phyloP scores from a whole-genome alignment of 306 rosid genomes.

The Begonia peltatifolia region DNA sequence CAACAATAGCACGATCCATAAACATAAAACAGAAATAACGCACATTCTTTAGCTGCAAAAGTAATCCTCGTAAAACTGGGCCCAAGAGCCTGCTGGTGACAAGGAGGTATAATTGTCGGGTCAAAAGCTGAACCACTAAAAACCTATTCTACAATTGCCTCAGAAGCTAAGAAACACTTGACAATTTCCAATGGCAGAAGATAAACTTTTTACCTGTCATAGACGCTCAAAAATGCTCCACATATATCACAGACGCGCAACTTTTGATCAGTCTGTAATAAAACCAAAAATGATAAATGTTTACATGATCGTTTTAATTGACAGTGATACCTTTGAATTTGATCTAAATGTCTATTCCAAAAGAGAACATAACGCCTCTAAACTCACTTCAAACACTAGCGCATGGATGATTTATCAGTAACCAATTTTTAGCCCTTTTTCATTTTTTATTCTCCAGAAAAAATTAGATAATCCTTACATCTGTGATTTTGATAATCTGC shows the following conservation, averaged over 20 bases:
- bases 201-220: slow-evolving; percentile 69
- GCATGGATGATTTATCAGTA: too few relatives aligned
- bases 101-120: slow-evolving; percentile 97
- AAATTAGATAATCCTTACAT: too few relatives aligned
- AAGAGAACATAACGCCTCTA: too few relatives aligned
- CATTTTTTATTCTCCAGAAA: too few relatives aligned
- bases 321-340: too few relatives aligned
- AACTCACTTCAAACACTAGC: too few relatives aligned
- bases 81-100: slow-evolving; percentile 99
- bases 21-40: slow-evolving; percentile 89
- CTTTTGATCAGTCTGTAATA: slow-evolving; percentile 95
- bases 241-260: slow-evolving; percentile 99
- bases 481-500: too few relatives aligned
- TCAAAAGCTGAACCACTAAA: slow-evolving; percentile 85
- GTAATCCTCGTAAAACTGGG: slow-evolving; percentile 99
- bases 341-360: too few relatives aligned
- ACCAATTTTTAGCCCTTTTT: too few relatives aligned
- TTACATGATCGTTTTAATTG: too few relatives aligned
- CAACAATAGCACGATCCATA: slow-evolving; percentile 75
- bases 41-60: slow-evolving; percentile 99
- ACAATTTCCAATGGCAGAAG: background rate
- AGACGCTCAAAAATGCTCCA: slow-evolving; percentile 97
- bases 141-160: slow-evolving; percentile 44
- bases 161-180: slow-evolving; percentile 19
- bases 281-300: slow-evolving; percentile 2